These are phyloP conservation scores for Pseudophaeomoniella oleicola DNA, from an alignment of 2,329 filamentous ascomycete species.

Conservation along the genomic window DNA sequence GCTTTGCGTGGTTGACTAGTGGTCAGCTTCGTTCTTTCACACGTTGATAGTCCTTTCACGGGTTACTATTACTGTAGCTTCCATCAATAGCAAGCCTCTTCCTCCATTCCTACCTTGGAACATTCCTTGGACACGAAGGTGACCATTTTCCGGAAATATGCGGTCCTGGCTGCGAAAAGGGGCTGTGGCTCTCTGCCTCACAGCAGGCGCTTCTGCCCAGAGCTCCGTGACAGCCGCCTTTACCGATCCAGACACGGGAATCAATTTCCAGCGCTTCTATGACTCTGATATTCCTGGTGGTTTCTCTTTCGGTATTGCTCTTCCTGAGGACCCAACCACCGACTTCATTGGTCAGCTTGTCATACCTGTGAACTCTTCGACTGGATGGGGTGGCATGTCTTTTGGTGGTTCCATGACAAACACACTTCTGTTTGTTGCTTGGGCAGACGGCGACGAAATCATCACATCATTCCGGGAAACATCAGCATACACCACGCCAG, in stretches of 20 bases:
- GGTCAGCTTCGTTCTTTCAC: constrained; percentile 1
- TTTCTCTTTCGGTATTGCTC: constrained; percentile 35
- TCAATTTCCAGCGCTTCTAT: constrained; percentile 26
- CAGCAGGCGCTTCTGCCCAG: constrained; percentile 12
- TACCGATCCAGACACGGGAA: constrained; percentile 30
- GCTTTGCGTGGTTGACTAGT: constrained; percentile 1
- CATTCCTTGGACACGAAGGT: not conserved
- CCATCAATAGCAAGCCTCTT: not conserved
- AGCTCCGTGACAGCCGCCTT: constrained; percentile 15
- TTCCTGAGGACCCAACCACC: constrained; percentile 31
- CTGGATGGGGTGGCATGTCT: constrained; percentile 35
- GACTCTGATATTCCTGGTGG: constrained; percentile 17
- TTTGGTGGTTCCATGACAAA: constrained; percentile 33
- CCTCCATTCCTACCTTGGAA: not conserved
- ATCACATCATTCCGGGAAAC: constrained; percentile 24
- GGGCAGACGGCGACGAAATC: constrained; percentile 32
- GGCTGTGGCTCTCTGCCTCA: constrained; percentile 8
- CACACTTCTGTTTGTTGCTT: constrained; percentile 34
- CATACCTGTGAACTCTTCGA: constrained; percentile 23
- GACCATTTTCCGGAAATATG: not conserved
- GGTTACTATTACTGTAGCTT: not conserved
- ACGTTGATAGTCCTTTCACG: not conserved
- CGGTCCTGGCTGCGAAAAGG: not conserved
- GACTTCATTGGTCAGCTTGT: constrained; percentile 44
- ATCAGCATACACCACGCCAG: constrained; percentile 31